Evolutionary conservation across 2,329 filamentous ascomycete species (phyloP), one percentile per base, ranked within the genome.

Genomic region (Pestalotiopsis sp.): DNA sequence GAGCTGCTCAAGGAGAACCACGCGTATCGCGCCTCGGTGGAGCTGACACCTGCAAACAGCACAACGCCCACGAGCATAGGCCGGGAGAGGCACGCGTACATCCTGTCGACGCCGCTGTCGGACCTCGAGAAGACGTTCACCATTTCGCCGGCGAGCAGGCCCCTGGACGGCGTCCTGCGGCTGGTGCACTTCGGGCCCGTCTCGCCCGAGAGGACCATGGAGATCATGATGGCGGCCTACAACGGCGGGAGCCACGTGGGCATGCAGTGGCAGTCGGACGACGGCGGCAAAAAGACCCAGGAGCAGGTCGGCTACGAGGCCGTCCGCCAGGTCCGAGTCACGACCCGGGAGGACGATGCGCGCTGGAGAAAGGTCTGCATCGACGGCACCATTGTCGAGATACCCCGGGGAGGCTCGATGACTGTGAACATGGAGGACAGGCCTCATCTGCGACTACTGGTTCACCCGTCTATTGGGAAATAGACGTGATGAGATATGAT

Each of bases 281-380:
- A 70, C 4, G 64, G 58, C 2, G 30, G 30, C 30, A 7, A 30
- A 30, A 66, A 77, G 1, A 82, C 89, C 58, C 78, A 83, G 20
- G 17, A 52, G 40, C 73, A 77, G 17, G 91, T 98, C 0, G 85
- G 84, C 0, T 98, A 98, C 76, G 87, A 92, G 20, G 85, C 88
- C 66, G 85, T 96, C 6, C 87, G 91, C 2, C 87, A 87, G 64
- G 72, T 97, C 20, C 84, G 81, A 68, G 88, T 98, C 60, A 84
- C 87, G 17, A 89, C 93, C 44, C 70, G 82, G 1, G 92, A 96
- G 74, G 82, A 87, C 17, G 89, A 93, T n/a, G 83, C 82, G 59
- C 83, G 89, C 65, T 98, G 94, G 94, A 85, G 95, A 69, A 89
- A 94, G 75, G 87, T 97, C 14, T 98, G 95, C 77, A 84, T 98